These are phyloP conservation scores for Teunomyces funiuensis DNA, from an alignment of 805 yeast species.

Conservation along the genomic window DNA sequence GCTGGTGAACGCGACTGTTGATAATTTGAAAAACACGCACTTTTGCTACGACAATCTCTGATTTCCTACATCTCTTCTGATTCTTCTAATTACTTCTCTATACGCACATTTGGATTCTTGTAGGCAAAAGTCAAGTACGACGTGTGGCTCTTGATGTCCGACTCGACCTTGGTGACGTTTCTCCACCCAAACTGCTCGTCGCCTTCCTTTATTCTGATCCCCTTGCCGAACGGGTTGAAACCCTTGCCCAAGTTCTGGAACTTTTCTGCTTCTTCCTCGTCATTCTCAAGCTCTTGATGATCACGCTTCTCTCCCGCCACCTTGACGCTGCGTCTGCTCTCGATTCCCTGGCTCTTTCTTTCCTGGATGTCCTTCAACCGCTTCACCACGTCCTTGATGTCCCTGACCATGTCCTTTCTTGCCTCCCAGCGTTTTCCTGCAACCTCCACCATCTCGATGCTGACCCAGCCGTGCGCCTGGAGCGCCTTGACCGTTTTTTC, in stretches of 20 bases:
- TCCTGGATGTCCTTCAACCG: conserved; percentile 77
- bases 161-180: conserved; percentile 78
- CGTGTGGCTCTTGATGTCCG: conserved; percentile 90
- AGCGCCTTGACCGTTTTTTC: conserved; percentile 78
- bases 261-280: conserved; percentile 21
- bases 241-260: conserved; percentile 45
- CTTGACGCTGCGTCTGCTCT: conserved; percentile 47
- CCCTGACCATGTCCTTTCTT: conserved; percentile 82
- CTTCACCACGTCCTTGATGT: conserved; percentile 71
- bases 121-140: conserved; percentile 91
- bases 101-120: conserved; percentile 20
- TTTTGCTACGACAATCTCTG: too few relatives aligned
- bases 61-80: neutral
- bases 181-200: conserved; percentile 78
- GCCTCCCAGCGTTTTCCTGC: conserved; percentile 86
- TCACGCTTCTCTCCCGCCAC: conserved; percentile 25
- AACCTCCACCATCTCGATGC: conserved; percentile 89
- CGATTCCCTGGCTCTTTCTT: conserved; percentile 64
- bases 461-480: conserved; percentile 75
- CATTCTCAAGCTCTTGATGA: conserved; percentile 15
- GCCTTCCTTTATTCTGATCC: conserved; percentile 82
- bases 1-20: neutral
- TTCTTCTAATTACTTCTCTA: neutral
- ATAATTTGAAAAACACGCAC: neutral
- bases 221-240: conserved; percentile 92